Base-by-base conservation (phyloP, 345 rosid species). In the Kernera saxatilis region DNA sequence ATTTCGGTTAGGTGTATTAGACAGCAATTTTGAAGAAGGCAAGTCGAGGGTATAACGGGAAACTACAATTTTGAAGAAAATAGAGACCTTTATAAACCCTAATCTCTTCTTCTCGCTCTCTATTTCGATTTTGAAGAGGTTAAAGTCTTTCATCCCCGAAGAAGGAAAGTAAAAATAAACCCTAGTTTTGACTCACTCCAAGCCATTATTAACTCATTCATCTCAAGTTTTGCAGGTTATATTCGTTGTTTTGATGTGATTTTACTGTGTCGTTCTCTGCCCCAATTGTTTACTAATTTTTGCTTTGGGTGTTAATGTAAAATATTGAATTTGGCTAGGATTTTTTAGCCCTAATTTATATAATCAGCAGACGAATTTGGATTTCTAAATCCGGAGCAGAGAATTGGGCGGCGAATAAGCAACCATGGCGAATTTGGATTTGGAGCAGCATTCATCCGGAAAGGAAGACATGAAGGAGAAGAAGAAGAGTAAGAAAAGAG, bases 401-500 rank as follows among this genome's bases (percentile, higher is more conserved):
- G 53, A n/a, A 48, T 37, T 37, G 2, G 13, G 50, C 15, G 17
- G 60, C 5, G 60, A 8, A 19, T 54, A 43, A 64, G 64, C 48
- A 73, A 48, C 3, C 55, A 74, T 74, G 78, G 69, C 23, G 63
- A 7, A 74, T 60, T 33, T 41, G 73, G 57, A 50, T 21, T 13
- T 9, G 63, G 78, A 59, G 64, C 68, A 74, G 37, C 46, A 66
- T 27, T 66, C 72, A 74, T 58, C 67, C 6, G 46, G 49, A 30
- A 40, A 15, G 52, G 69, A 59, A 41, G 73, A 50, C 46, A 56
- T 64, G 17, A 45, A 26, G 65, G 44, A 46, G 57, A 3, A 14
- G 62, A 60, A 61, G 54, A 66, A 63, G 76, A 23, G 30, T 49
- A 66, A 40, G 22, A 74, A 66, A 21, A 66, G 77, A 66, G 37